Percentiles rank a stretch among this genome's conserved stretches.
Conservation (phyloP, 2,329 filamentous ascomycete genomes). For the Clonostachys sp. region DNA sequence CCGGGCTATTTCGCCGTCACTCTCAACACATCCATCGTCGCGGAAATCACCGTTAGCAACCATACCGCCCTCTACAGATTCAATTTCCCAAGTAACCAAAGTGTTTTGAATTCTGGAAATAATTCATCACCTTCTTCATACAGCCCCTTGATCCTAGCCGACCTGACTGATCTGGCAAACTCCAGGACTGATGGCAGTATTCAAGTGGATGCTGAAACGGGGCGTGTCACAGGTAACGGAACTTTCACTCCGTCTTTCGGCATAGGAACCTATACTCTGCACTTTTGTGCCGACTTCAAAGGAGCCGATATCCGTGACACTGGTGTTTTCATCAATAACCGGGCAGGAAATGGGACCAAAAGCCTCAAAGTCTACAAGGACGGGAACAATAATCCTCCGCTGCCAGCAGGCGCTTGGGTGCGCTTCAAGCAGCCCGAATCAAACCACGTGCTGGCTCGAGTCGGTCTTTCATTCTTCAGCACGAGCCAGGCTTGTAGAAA, state of each 20-base stretch:
- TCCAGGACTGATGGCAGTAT: slow-evolving; percentile 14
- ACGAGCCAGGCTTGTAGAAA: slow-evolving; percentile 63
- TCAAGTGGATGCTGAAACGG: slow-evolving; percentile 31
- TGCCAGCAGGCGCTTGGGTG: slow-evolving; percentile 53
- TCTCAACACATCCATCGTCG: slow-evolving; percentile 50
- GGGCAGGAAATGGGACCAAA: slow-evolving; percentile 38
- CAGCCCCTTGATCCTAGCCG: slow-evolving; percentile 51
- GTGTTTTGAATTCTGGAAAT: slow-evolving; percentile 5
- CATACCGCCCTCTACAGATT: slow-evolving; percentile 60
- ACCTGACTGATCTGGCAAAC: slow-evolving; percentile 50
- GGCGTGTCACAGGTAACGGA: slow-evolving; percentile 55
- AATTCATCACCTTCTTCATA: slow-evolving; percentile 6
- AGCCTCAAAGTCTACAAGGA: slow-evolving; percentile 22
- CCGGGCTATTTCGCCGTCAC: slow-evolving; percentile 58
- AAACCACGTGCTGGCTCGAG: slow-evolving; percentile 55
- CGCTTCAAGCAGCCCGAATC: slow-evolving; percentile 43
- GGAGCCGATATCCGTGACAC: slow-evolving; percentile 47
- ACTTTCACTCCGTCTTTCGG: slow-evolving; percentile 58
- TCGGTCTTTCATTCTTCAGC: slow-evolving; percentile 70
- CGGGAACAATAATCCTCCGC: slow-evolving; percentile 11
- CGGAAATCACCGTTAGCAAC: slow-evolving; percentile 58
- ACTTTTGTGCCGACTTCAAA: slow-evolving; percentile 57
- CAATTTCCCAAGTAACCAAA: slow-evolving; percentile 38
- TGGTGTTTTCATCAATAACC: slow-evolving; percentile 53
- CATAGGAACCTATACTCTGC: slow-evolving; percentile 48